phyloP scores from a whole-genome alignment of 148 eudicot species.

The Salicornia ramosissima region DNA sequence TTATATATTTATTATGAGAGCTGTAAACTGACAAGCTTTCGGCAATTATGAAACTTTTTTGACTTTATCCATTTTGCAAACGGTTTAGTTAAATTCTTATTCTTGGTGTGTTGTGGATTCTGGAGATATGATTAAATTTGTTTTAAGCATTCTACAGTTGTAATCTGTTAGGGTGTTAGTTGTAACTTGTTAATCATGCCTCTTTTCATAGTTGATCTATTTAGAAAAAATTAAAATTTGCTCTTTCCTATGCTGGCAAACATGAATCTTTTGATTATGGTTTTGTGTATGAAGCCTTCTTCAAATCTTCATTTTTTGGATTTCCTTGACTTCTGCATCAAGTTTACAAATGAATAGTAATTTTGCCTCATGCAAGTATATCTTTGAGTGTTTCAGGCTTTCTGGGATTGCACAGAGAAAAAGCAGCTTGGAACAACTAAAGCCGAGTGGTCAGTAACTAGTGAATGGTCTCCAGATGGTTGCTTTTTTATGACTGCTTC shows the following conservation, averaged over 20 bases:
- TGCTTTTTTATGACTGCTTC: conserved; percentile 91
- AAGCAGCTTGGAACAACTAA: conserved; percentile 72
- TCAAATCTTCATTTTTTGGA: not conserved
- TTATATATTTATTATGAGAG: no score
- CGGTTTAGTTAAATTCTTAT: no score
- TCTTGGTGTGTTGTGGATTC: no score
- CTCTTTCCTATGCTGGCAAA: not conserved
- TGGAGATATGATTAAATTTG: no score
- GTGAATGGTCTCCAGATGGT: conserved; percentile 98
- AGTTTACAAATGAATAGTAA: conserved; percentile 2
- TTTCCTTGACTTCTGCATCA: not conserved
- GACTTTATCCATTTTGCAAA: no score
- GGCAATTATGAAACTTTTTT: no score
- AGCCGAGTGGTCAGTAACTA: conserved; percentile 91
- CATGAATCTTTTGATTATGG: no score
- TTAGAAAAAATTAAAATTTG: not conserved
- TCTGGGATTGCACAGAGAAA: conserved; percentile 91
- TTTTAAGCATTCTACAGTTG: no score
- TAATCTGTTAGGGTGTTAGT: no score
- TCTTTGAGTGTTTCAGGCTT: conserved; percentile 46
- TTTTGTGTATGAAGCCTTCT: conserved; percentile 8
- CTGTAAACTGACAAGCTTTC: no score
- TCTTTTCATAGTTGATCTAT: not conserved
- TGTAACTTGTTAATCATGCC: not conserved
- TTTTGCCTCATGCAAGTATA: conserved; percentile 13